Evolutionary conservation across 1,284 basidiomycete species (phyloP).

Genomic region (Puccinia novopanici): DNA sequence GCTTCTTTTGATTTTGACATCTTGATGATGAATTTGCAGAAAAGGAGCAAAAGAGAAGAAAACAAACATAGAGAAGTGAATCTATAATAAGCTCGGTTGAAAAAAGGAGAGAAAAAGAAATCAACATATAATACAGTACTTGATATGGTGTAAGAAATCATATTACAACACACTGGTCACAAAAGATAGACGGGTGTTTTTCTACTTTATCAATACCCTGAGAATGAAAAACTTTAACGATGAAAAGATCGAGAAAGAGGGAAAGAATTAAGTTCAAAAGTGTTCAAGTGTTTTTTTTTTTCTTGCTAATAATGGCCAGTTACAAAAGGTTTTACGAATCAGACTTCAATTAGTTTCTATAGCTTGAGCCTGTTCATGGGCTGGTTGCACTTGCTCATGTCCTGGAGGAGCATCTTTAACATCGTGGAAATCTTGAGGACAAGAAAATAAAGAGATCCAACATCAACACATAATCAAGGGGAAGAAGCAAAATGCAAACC

Average conservation of each 20-base stretch:
- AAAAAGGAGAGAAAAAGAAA: background rate
- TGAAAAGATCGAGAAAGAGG: background rate
- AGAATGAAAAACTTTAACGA: background rate
- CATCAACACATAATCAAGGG: slow-evolving; percentile 7
- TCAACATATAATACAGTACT: slow-evolving; percentile 19
- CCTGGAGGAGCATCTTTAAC: slow-evolving; percentile 31
- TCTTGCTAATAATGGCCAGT: background rate
- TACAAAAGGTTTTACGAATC: background rate
- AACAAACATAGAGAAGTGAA: background rate
- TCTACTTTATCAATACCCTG: background rate
- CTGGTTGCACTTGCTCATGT: slow-evolving; percentile 21
- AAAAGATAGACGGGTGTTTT: background rate
- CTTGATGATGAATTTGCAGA: background rate
- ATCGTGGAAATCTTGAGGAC: slow-evolving; percentile 40
- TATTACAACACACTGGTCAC: background rate
- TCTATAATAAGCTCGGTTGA: background rate
- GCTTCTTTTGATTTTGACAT: too few species aligned
- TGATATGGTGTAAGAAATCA: background rate
- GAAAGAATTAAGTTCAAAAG: slow-evolving; percentile 9
- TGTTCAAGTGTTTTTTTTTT: background rate
- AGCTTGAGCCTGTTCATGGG: slow-evolving; percentile 1
- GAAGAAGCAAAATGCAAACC: background rate
- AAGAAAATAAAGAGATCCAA: slow-evolving; percentile 6
- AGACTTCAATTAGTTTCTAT: slow-evolving; percentile 9
- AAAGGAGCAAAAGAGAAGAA: background rate